phyloP scores from a whole-genome alignment of 257 asterid genomes.

The Gentiana macrophylla region DNA sequence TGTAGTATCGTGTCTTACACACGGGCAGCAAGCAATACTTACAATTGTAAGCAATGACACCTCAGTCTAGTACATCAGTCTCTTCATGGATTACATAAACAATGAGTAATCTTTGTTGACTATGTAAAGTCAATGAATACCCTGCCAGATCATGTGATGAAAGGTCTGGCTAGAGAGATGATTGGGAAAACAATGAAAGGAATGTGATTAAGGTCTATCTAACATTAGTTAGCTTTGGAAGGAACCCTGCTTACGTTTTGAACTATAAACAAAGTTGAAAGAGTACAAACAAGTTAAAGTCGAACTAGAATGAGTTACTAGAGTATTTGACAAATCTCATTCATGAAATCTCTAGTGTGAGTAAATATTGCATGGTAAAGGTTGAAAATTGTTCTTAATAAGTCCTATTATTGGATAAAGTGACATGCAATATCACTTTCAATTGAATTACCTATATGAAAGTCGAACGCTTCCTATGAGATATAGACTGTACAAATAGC shows the following conservation, averaged over 20 bases:
- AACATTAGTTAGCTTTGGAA: neutral
- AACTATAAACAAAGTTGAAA: too few relatives aligned
- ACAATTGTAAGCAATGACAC: neutral
- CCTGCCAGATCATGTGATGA: neutral
- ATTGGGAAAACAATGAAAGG: neutral
- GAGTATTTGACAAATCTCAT: neutral
- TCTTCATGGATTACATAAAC: neutral
- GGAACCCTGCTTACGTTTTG: neutral
- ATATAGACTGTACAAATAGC: too few relatives aligned
- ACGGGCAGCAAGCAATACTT: too few relatives aligned
- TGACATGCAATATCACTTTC: too few relatives aligned
- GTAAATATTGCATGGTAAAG: too few relatives aligned
- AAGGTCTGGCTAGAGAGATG: neutral
- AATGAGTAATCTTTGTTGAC: neutral
- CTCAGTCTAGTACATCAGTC: neutral
- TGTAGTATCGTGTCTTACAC: too few relatives aligned
- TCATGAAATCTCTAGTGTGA: too few relatives aligned
- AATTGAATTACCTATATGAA: too few relatives aligned
- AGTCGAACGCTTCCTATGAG: too few relatives aligned
- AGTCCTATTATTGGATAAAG: too few relatives aligned
- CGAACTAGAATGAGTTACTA: neutral
- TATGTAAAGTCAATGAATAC: neutral
- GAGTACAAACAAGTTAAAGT: neutral
- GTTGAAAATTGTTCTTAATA: too few relatives aligned
- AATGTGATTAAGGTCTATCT: neutral